These are phyloP conservation scores for Alternaria viburni DNA, from an alignment of 2,329 filamentous ascomycete genomes.

Conservation along the genomic window DNA sequence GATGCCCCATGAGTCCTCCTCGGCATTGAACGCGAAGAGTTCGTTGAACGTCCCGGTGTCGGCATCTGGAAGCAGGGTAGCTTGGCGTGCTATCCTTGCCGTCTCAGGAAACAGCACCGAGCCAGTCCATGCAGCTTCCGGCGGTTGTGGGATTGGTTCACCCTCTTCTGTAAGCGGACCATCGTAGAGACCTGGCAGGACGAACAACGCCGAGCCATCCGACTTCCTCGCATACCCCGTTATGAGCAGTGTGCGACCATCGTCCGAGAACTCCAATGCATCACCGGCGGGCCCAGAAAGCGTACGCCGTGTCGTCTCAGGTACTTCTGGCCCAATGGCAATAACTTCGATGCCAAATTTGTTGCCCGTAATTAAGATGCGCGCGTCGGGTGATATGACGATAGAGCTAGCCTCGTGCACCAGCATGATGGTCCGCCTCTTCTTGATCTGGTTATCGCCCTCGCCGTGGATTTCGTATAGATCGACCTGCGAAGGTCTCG, in stretches of 20 bases:
- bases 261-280: slow-evolving; percentile 48
- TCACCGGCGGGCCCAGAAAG: slow-evolving; percentile 48
- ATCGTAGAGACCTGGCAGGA: slow-evolving; percentile 48
- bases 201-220: slow-evolving; percentile 46
- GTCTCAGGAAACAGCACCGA: slow-evolving; percentile 51
- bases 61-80: slow-evolving; percentile 47
- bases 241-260: slow-evolving; percentile 48
- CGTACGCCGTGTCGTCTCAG: slow-evolving; percentile 42
- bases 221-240: slow-evolving; percentile 47
- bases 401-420: slow-evolving; percentile 81
- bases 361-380: slow-evolving; percentile 83
- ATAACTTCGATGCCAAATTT: slow-evolving; percentile 89
- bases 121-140: slow-evolving; percentile 47
- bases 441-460: slow-evolving; percentile 62
- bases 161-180: slow-evolving; percentile 50
- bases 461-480: slow-evolving; percentile 71
- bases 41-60: slow-evolving; percentile 49
- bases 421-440: slow-evolving; percentile 74
- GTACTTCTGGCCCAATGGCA: slow-evolving; percentile 69
- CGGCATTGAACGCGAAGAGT: slow-evolving; percentile 50
- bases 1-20: slow-evolving; percentile 50
- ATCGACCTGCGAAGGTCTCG: slow-evolving; percentile 82
- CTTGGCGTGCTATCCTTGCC: slow-evolving; percentile 46
- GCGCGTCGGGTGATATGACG: slow-evolving; percentile 79
- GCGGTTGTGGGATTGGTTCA: slow-evolving; percentile 45